Base-by-base conservation (phyloP, 352 stramenopile genomes). In the Pythium graminicola region DNA sequence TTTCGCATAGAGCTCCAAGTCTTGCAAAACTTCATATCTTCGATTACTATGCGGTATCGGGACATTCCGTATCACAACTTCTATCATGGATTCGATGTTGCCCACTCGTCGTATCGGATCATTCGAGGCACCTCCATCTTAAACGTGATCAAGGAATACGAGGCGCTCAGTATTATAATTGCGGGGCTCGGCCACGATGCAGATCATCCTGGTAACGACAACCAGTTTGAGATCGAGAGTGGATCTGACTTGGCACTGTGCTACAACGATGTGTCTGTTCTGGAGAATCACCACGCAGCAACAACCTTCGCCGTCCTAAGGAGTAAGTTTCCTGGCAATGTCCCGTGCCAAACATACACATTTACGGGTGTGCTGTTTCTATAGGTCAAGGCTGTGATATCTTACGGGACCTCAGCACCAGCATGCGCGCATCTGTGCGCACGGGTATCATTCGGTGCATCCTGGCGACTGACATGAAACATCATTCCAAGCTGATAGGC, bases 241-340 rank as follows among this genome's bases (percentile, higher is more conserved):
- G 74, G 65, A 50, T 91, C 83, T 10, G 32, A 63, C 5, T 65
- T 96, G 11, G 86, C 87, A 6, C 63, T 95, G 13, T 86, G 77
- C 45, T 96, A 96, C 75, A 95, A 95, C 51, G 85, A 96, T 60
- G 76, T 85, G 11, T 92, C 81, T 3, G 87, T 96, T 20, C 70
- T 95, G 1, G 86, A 95, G 62, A 95, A 93, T 23, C 81, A 95
- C 53, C 85, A 95, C 48, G 72, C 78, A 28, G 79, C 79, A n/a
- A 84, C 67, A 11, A 92, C 81, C 0, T 94, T 91, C 28, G 50
- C 59, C 7, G 70, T 89, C 10, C 60, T 94, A 11, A 63, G 57
- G 60, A 55, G 73, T 77, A 27, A 10, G 17, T 28, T 5, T 36
- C 19, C 6, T 41, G 8, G 2, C 24, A 32, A 7, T 32, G 14